phyloP scores from a whole-genome alignment of 2,329 filamentous ascomycete genomes.

The Zalaria sp. region DNA sequence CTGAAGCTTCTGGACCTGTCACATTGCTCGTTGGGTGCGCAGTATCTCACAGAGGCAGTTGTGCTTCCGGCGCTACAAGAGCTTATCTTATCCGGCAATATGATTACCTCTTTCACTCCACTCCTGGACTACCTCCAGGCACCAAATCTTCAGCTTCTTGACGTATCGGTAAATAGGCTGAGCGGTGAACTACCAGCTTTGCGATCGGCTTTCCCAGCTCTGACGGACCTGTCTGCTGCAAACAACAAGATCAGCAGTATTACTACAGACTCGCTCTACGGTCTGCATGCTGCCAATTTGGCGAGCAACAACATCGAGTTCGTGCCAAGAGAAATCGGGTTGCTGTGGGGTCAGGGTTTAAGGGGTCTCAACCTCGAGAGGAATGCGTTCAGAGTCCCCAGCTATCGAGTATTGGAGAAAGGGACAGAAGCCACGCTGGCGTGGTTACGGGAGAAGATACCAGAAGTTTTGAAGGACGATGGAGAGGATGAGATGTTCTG shows the following conservation, averaged over 20 bases:
- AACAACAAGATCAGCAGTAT: slow-evolving; percentile 64
- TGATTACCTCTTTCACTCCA: slow-evolving; percentile 54
- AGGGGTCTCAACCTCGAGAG: slow-evolving; percentile 64
- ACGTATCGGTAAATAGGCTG: slow-evolving; percentile 73
- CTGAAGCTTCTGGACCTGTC: slow-evolving; percentile 39
- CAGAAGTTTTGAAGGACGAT: slow-evolving; percentile 21
- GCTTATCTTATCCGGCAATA: slow-evolving; percentile 61
- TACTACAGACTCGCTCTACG: slow-evolving; percentile 57
- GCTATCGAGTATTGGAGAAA: slow-evolving; percentile 69
- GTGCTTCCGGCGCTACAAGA: slow-evolving; percentile 59
- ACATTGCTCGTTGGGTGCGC: slow-evolving; percentile 28
- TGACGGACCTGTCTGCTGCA: slow-evolving; percentile 56
- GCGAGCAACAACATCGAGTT: slow-evolving; percentile 76
- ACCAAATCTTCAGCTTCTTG: slow-evolving; percentile 59
- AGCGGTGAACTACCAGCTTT: slow-evolving; percentile 51
- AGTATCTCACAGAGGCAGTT: slow-evolving; percentile 50
- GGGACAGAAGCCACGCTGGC: slow-evolving; percentile 74
- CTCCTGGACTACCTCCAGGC: slow-evolving; percentile 56
- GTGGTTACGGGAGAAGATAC: slow-evolving; percentile 68
- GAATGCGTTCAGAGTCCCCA: slow-evolving; percentile 78
- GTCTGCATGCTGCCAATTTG: slow-evolving; percentile 63
- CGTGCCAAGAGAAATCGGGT: slow-evolving; percentile 65
- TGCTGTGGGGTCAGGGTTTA: slow-evolving; percentile 52
- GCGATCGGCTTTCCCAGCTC: slow-evolving; percentile 51
- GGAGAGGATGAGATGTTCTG: slow-evolving; percentile 7